Evolutionary conservation across 129 eudicot species (phyloP), one percentile per base, ranked within the genome.

Genomic region (Flaveria robusta): DNA sequence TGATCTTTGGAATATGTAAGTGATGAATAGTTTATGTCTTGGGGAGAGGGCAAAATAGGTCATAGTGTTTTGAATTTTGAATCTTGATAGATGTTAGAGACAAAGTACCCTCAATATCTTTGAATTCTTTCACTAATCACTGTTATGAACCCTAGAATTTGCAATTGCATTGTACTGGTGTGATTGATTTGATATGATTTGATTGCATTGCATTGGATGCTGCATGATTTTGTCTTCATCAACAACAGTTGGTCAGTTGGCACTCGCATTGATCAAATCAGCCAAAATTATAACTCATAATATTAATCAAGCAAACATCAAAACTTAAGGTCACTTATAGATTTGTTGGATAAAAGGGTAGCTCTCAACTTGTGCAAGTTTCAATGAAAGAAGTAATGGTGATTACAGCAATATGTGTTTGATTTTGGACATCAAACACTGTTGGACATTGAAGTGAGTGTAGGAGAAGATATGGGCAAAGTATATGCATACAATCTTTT

Each of bases 391-490:
- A 10, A 56, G 71, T 60, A 70, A 26, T 49, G 71, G 59, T 77
- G 34, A 56, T 41, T 68, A 55, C 66, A 68, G 56, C 70, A 54
- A 43, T 77, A 29, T 51, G 74, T 15, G 70, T 70, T 78, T 68
- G 39, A 31, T 59, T 59, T 70, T 70, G 24, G 65, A 59, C 51
- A 43, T 70, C 52, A 46, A 78, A 23, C 26, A 79, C 73, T 64
- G 83, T 74, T 79, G 78, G 78, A 79, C 78, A 71, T 79, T 79
- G 83, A 71, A 79, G 78, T 64, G 55, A 79, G 83, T 79, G 83
- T 71, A 79, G 78, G 56, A 51, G 78, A 72, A 79, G 78, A 71
- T 64, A 79, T 63, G 83, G 77, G 78, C 56, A 79, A 59, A 78
- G 77, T 71, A 70, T 68, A 55, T 45, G 70, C 65, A 46, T 47